Conservation (phyloP, 805 yeast species). For the Kuraishia capsulata region DNA sequence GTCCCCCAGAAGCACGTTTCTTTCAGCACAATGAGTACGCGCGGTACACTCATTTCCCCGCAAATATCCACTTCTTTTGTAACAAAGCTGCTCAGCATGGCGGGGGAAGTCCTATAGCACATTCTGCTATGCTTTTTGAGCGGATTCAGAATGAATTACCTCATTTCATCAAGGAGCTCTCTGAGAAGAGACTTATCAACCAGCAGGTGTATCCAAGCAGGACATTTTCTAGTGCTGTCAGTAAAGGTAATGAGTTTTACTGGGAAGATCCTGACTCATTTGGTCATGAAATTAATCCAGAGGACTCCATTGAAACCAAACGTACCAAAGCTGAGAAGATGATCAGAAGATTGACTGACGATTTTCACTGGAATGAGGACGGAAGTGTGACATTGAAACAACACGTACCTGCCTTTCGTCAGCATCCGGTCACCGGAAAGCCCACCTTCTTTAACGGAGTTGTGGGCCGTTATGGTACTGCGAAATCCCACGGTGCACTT, state of each 20-base stretch:
- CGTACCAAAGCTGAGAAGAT: conserved; percentile 12
- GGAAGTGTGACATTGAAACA: conserved; percentile 14
- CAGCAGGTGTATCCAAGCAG: conserved; percentile 19
- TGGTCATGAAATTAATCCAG: conserved; percentile 13
- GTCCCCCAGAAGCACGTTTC: conserved; percentile 13
- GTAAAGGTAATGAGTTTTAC: neutral
- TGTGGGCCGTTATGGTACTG: conserved; percentile 1
- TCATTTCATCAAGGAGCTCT: conserved; percentile 13
- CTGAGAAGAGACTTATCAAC: conserved; percentile 15
- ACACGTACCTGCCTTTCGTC: conserved; percentile 5
- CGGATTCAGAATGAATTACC: conserved; percentile 12
- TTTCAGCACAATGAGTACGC: conserved; percentile 26
- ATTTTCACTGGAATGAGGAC: conserved; percentile 12
- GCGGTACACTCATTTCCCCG: conserved; percentile 19
- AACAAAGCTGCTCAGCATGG: conserved; percentile 14
- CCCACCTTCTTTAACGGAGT: conserved; percentile 4
- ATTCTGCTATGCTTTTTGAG: conserved; percentile 14
- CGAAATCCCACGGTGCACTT: conserved; percentile 21
- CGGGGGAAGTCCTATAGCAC: neutral
- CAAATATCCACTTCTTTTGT: conserved; percentile 16
- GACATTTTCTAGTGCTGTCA: conserved; percentile 2
- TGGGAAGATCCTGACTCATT: conserved; percentile 18
- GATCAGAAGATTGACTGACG: conserved; percentile 11
- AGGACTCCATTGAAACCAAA: conserved; percentile 11
- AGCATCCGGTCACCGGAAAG: conserved; percentile 3